Evolutionary conservation across 805 yeast genomes (phyloP), one percentile per base, ranked within the genome.

Genomic region (Dipodascopsis uninucleata): DNA sequence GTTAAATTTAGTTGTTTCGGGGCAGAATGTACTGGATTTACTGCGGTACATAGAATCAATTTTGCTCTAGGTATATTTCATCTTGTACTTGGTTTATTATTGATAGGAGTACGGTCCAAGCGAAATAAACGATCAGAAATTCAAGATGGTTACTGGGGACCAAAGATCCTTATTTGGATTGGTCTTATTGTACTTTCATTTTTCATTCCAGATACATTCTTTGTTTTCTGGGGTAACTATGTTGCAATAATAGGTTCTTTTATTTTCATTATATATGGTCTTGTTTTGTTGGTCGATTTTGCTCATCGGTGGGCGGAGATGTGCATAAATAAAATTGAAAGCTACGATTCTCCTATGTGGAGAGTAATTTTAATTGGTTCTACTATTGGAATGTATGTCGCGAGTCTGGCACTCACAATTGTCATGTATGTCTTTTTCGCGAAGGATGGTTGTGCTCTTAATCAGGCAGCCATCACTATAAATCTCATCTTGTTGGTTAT

Each of bases 271-370:
- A 80, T 93, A 12, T 85, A 93, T 49, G 98, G 98, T 1, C 74
- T 93, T 46, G 83, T 94, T 10, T 71, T 93, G 39, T 70, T 93
- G 38, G 97, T 93, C 25, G 98, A 93, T 65, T 93, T 87, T 72
- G 97, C 98, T 3, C 97, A 93, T 65, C 90, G 90, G 56, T 93
- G 97, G 96, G 97, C 97, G 0, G 99, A 93, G 59, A 85, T 84
- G 5, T 93, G 98, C 64, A 74, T 93, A 42, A 88, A 82, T 54
- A 85, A 87, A 58, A 86, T 93, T 32, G 97, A 93, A 61, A 79
- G 81, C 58, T 90, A 84, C 46, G 84, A 79, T 36, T 79, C 77
- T 43, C 60, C 66, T 10, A 72, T 85, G 56, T 93, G 97, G 97
- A 78, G 85, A 58, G 71, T 77, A 33, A 66, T 90, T 7, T 71